A percentile compares a stretch with the other conserved stretches of the same genome.
These are phyloP conservation scores for Colletotrichum sp. DNA, from an alignment of 2,329 filamentous ascomycete genomes.

Conservation along the genomic window DNA sequence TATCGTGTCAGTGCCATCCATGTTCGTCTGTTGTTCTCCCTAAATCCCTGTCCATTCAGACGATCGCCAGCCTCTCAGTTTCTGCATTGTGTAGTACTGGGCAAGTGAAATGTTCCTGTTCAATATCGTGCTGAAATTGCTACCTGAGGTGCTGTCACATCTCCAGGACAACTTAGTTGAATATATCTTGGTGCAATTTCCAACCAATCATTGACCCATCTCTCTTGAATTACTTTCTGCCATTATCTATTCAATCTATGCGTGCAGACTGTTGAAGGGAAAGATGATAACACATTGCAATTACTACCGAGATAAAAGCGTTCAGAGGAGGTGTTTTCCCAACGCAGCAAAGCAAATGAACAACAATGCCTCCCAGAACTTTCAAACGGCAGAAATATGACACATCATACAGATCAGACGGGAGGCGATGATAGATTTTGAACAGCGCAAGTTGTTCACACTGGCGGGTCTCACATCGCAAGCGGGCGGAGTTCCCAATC, in stretches of 20 bases:
- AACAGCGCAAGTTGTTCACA: neutral
- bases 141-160: neutral
- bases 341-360: neutral
- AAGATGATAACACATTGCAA: neutral
- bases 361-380: fast-evolving
- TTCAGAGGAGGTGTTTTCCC: neutral
- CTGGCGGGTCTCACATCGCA: neutral
- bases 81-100: neutral
- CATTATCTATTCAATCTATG: fast-evolving
- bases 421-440: fast-evolving
- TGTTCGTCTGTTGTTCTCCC: neutral
- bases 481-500: neutral
- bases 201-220: fast-evolving
- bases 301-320: neutral
- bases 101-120: neutral
- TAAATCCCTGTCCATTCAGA: neutral
- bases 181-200: neutral
- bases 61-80: neutral
- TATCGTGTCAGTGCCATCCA: neutral
- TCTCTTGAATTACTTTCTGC: neutral
- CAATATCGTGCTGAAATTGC: neutral
- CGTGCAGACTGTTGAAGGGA: fast-evolving
- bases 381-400: neutral
- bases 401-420: neutral
- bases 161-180: neutral